A percentile compares a stretch with the other conserved stretches of the same genome.
Conservation (phyloP, 257 asterid species). For the Ophiorrhiza pumila region DNA sequence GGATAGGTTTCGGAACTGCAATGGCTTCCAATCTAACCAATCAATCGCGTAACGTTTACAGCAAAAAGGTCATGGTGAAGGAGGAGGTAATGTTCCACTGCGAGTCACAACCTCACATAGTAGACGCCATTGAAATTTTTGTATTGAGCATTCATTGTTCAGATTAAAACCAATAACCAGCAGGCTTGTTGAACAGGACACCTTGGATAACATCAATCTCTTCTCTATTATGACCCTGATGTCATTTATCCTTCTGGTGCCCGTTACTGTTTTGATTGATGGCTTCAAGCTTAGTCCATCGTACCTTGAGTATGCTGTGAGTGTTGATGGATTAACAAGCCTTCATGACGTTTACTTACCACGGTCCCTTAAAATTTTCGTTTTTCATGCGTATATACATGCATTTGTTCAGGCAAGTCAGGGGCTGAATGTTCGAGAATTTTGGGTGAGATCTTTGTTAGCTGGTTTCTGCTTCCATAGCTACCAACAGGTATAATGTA, state of each 20-base stretch:
- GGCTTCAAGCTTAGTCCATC: slow-evolving; percentile 76
- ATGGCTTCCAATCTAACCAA: slow-evolving; percentile 94
- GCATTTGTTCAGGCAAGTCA: slow-evolving; percentile 53
- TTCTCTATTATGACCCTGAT: slow-evolving; percentile 70
- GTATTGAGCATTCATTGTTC: background rate
- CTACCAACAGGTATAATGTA: slow-evolving; percentile 69
- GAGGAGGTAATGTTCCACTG: slow-evolving; percentile 50
- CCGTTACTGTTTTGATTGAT: slow-evolving; percentile 59
- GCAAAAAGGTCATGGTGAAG: slow-evolving; percentile 66
- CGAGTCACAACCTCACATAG: background rate
- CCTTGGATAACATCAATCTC: slow-evolving; percentile 75
- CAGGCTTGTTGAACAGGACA: slow-evolving; percentile 46
- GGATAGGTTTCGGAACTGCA: slow-evolving; percentile 85
- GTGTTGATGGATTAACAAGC: slow-evolving; percentile 19
- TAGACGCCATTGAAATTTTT: background rate
- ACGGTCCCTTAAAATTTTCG: background rate
- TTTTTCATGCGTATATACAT: background rate
- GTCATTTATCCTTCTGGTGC: slow-evolving; percentile 61
- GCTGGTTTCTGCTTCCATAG: slow-evolving; percentile 86
- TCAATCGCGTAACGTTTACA: slow-evolving; percentile 83
- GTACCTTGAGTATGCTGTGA: slow-evolving; percentile 58
- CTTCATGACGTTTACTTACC: background rate
- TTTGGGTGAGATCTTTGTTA: slow-evolving; percentile 47
- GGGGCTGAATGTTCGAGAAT: slow-evolving; percentile 59
- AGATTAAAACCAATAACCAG: background rate